phyloP scores from a whole-genome alignment of 352 stramenopile species.

The Pilasporangium apinafurcum region DNA sequence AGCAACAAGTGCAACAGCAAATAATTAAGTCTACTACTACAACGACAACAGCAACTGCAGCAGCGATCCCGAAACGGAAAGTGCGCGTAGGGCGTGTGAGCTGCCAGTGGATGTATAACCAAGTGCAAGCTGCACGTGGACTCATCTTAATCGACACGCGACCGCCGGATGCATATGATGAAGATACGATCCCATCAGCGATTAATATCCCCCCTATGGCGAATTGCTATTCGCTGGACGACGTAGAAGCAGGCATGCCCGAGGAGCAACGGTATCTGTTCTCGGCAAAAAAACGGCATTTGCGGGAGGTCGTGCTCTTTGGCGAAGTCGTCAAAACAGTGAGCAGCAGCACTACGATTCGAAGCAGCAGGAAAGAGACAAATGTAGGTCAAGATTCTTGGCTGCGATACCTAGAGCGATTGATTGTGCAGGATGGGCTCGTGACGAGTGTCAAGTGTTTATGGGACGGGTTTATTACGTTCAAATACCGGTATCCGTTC shows the following conservation, averaged over 20 bases:
- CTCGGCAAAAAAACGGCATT: constrained; percentile 62
- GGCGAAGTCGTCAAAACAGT: constrained; percentile 51
- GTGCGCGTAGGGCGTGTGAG: constrained; percentile 66
- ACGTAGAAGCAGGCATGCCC: constrained; percentile 45
- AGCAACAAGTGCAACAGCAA: no score
- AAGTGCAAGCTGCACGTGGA: constrained; percentile 65
- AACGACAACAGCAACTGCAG: constrained; percentile 5
- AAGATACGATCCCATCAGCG: constrained; percentile 69
- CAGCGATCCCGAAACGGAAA: constrained; percentile 27
- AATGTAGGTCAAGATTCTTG: constrained; percentile 28
- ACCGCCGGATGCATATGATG: constrained; percentile 37
- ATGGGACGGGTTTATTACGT: constrained; percentile 76
- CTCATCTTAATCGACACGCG: constrained; percentile 77
- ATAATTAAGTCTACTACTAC: no score
- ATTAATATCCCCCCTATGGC: constrained; percentile 64
- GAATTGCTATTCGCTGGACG: constrained; percentile 30
- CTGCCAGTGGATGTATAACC: constrained; percentile 83
- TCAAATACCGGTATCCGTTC: constrained; percentile 83
- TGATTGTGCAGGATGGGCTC: constrained; percentile 71
- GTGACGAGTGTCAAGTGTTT: constrained; percentile 74
- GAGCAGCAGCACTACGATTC: constrained; percentile 8
- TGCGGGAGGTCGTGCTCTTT: constrained; percentile 78
- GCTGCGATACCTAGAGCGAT: constrained; percentile 45
- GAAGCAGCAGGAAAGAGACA: constrained; percentile 4
- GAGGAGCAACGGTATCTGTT: constrained; percentile 71